Conservation (phyloP, 1,284 basidiomycete species). For the Pseudozyma sp. region DNA sequence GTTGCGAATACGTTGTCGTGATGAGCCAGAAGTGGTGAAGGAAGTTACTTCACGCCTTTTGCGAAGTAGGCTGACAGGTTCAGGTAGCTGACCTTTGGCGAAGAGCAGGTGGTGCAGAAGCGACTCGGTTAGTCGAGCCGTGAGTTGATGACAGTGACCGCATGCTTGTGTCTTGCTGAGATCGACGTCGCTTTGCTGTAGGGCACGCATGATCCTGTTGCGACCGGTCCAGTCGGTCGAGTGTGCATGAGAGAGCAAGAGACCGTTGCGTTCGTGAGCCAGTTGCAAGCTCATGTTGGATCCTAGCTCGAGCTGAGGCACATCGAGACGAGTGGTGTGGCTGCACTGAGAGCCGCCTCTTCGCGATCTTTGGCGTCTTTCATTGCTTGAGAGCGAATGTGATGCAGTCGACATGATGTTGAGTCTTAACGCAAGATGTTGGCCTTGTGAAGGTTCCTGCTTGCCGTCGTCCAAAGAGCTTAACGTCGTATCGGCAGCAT, state of each 20-base stretch:
- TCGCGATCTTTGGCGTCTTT: neutral
- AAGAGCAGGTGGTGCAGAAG: slow-evolving; percentile 51
- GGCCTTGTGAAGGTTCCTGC: neutral
- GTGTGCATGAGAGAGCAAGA: slow-evolving; percentile 11
- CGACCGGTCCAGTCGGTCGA: slow-evolving; percentile 7
- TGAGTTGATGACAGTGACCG: slow-evolving; percentile 45
- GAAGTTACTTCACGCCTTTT: slow-evolving; percentile 3
- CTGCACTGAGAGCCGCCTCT: slow-evolving; percentile 29
- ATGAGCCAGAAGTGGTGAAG: neutral
- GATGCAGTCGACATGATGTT: neutral
- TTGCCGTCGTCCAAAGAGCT: neutral
- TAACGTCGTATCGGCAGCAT: neutral
- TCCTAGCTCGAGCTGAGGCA: slow-evolving; percentile 29
- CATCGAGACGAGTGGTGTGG: slow-evolving; percentile 26
- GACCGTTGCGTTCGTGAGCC: slow-evolving; percentile 30
- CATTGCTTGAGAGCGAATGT: neutral
- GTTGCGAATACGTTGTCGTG: slow-evolving; percentile 1
- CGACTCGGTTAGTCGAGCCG: slow-evolving; percentile 31
- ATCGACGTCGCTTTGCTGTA: slow-evolving; percentile 6
- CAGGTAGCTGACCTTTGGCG: slow-evolving; percentile 48
- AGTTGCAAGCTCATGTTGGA: slow-evolving; percentile 36
- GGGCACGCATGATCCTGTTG: slow-evolving; percentile 9
- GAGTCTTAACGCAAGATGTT: neutral
- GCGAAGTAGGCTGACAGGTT: slow-evolving; percentile 34
- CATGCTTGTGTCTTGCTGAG: slow-evolving; percentile 35